These are phyloP conservation scores for Cephalotrichum gorgonifer DNA, from an alignment of 2,329 filamentous ascomycete genomes.

Conservation along the genomic window DNA sequence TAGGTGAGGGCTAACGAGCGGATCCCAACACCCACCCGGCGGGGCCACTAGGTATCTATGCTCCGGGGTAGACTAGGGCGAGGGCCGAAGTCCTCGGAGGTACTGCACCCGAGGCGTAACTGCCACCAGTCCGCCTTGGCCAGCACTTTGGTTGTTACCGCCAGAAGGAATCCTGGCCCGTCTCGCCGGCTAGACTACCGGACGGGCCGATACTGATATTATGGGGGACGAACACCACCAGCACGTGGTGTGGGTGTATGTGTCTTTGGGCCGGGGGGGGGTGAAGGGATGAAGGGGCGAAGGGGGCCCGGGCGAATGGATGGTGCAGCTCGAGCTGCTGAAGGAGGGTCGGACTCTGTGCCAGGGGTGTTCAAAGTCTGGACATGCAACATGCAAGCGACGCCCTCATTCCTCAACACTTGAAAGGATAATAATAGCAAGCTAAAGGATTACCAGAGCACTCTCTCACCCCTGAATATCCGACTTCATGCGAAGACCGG, in stretches of 20 bases:
- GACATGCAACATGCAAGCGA: no score
- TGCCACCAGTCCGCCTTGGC: background rate
- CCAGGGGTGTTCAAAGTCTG: no score
- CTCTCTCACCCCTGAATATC: background rate
- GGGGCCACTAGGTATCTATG: no score
- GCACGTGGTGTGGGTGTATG: no score
- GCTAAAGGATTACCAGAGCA: background rate
- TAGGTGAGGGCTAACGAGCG: no score
- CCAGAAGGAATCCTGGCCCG: background rate
- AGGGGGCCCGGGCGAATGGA: no score
- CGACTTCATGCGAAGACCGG: background rate
- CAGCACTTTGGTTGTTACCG: background rate
- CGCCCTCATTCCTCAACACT: no score
- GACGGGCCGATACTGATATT: constrained; percentile 5
- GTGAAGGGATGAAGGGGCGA: no score
- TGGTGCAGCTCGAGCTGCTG: no score
- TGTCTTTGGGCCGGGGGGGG: no score
- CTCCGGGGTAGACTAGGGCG: background rate
- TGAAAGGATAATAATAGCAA: background rate
- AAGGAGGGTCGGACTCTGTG: no score
- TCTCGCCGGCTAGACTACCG: background rate
- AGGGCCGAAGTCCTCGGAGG: background rate
- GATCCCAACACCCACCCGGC: no score
- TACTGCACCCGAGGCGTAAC: background rate
- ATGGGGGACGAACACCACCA: constrained; percentile 6